Base-by-base conservation (phyloP, 495 filamentous ascomycete genomes). In the Acidomyces sp. region DNA sequence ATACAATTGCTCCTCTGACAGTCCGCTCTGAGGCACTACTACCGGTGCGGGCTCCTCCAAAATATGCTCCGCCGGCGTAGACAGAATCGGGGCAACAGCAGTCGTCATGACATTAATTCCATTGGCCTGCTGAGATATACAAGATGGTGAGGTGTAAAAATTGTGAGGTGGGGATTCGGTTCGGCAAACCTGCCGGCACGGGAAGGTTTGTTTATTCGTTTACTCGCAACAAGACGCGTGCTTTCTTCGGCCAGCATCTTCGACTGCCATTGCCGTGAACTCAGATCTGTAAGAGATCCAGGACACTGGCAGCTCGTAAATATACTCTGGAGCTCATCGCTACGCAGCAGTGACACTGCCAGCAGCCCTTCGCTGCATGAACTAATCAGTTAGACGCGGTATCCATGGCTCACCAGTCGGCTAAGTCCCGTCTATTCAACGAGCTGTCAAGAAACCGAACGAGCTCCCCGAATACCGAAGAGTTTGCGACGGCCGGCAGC, bases 11-110 rank as follows among this genome's bases (percentile, higher is more conserved):
- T 80, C 74, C 41, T 90, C 76, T 19, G 74, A 68, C 35, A 74
- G 62, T 24, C 51, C 38, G 13, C 18, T 45, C 6, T 45, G 36
- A 3, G 38, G 25, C 20, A 54, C 49, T 12, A 54, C 57, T 55
- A 10, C 55, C 49, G 32, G 57, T 44, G 64, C 64, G 3, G 68
- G 60, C 40, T 75, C 67, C 49, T 86, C 78, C 55, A 90, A 77
- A 17, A 90, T 68, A 45, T 88, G 71, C 37, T 78, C 75, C 36
- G 85, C 86, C 16, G 86, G 82, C 1, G 90, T 95, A 0, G 87
- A 96, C 31, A 97, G 75, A 2, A 82, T 75, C 1, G 87, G 88
- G 1, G 87, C 62, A 4, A 20, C 18, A 9, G 26, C 15, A 17
- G 13, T 13, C 17, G 17, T 27, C 22, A 18, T 39, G 17, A 4